Evolutionary conservation across 371 early-diverging fungal genomes (phyloP).

Genomic region (Mucor lusitanicus): DNA sequence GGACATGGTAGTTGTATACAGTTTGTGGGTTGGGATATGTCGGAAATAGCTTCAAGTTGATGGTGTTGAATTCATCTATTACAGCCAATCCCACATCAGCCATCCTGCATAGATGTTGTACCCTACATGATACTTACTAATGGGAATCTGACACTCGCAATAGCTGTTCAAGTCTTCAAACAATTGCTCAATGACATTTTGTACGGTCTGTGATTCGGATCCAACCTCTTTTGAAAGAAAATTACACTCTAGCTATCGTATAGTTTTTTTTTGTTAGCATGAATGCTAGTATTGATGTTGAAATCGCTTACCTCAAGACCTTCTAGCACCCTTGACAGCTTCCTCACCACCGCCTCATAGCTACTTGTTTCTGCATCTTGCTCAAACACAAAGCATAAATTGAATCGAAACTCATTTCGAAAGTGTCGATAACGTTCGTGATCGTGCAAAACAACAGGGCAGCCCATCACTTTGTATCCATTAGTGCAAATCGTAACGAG

Average conservation of each 20-base stretch:
- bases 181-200: slow-evolving; percentile 83
- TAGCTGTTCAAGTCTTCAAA: slow-evolving; percentile 86
- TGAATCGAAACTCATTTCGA: slow-evolving; percentile 86
- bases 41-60: slow-evolving; percentile 85
- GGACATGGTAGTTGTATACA: slow-evolving; percentile 84
- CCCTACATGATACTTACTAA: slow-evolving; percentile 58
- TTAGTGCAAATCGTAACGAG: slow-evolving; percentile 77
- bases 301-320: slow-evolving; percentile 63
- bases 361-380: slow-evolving; percentile 69
- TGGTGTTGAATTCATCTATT: slow-evolving; percentile 61
- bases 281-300: not conserved
- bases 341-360: slow-evolving; percentile 81
- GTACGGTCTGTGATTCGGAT: slow-evolving; percentile 47
- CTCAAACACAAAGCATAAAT: slow-evolving; percentile 90
- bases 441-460: slow-evolving; percentile 75
- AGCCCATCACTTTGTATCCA: slow-evolving; percentile 76
- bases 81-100: not conserved
- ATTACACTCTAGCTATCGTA: slow-evolving; percentile 66
- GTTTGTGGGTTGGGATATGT: slow-evolving; percentile 73
- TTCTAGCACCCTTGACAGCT: slow-evolving; percentile 77
- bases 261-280: not conserved
- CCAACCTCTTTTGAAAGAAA: slow-evolving; percentile 61
- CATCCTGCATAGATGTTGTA: not conserved
- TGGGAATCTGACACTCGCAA: slow-evolving; percentile 86
- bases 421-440: slow-evolving; percentile 63